A percentile compares a stretch with the other conserved stretches of the same genome.
Evolutionary conservation across 495 filamentous ascomycete species (phyloP).

Genomic region (Xylaria castorea): DNA sequence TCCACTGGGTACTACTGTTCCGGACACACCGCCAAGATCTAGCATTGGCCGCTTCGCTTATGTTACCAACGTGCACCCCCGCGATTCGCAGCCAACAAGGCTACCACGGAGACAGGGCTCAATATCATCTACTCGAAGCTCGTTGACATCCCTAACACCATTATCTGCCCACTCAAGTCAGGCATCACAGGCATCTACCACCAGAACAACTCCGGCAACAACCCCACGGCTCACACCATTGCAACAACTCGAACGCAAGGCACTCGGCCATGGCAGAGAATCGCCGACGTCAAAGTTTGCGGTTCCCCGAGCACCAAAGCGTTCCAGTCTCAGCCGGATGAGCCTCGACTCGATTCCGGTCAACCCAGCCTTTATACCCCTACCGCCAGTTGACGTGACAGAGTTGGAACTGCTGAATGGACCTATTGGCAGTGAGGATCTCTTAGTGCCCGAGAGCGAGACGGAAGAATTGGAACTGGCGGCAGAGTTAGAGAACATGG

Average conservation of each 20-base stretch:
- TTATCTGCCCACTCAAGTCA: slow-evolving; percentile 45
- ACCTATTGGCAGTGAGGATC: slow-evolving; percentile 75
- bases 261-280: slow-evolving; percentile 40
- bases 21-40: slow-evolving; percentile 33
- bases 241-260: slow-evolving; percentile 55
- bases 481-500: slow-evolving; percentile 32
- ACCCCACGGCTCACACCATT: slow-evolving; percentile 47
- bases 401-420: slow-evolving; percentile 48
- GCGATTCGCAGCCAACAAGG: background rate
- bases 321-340: slow-evolving; percentile 64
- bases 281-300: slow-evolving; percentile 50
- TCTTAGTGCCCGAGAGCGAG: slow-evolving; percentile 73
- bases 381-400: slow-evolving; percentile 49
- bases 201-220: slow-evolving; percentile 36
- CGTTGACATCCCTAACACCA: slow-evolving; percentile 36
- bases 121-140: slow-evolving; percentile 37
- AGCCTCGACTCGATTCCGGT: slow-evolving; percentile 46
- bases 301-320: slow-evolving; percentile 61
- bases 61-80: background rate
- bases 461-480: slow-evolving; percentile 46
- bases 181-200: slow-evolving; percentile 41
- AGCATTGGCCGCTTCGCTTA: slow-evolving; percentile 34
- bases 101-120: slow-evolving; percentile 30
- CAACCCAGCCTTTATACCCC: slow-evolving; percentile 50
- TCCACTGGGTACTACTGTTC: slow-evolving; percentile 1